These are phyloP conservation scores for Daldinia decipiens DNA, from an alignment of 495 filamentous ascomycete species.

Conservation along the genomic window DNA sequence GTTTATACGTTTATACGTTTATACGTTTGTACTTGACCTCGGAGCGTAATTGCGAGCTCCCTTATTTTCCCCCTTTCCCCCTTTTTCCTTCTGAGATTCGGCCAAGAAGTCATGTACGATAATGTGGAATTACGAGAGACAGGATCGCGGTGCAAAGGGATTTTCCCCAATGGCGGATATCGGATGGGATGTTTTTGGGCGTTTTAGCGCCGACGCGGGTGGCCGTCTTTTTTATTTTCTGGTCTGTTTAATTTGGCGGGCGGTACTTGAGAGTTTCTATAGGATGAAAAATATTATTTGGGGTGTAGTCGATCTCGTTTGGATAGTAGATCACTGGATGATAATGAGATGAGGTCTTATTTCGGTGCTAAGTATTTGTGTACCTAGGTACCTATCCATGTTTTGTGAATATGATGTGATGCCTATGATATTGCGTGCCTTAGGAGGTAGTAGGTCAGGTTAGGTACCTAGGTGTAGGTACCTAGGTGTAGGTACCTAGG, in stretches of 20 bases:
- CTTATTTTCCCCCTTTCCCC: no score
- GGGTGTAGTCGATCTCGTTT: conserved; percentile 24
- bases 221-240: conserved; percentile 21
- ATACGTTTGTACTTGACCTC: conserved; percentile 21
- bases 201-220: conserved; percentile 30
- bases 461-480: no score
- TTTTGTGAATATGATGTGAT: neutral
- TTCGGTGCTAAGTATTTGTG: no score
- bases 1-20: conserved; percentile 8
- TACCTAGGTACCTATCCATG: no score
- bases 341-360: neutral
- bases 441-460: no score
- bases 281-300: conserved; percentile 32
- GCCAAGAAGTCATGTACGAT: conserved; percentile 38
- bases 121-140: conserved; percentile 27
- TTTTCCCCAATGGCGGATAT: neutral
- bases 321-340: neutral
- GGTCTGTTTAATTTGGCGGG: conserved; percentile 16
- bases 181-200: conserved; percentile 20
- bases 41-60: conserved; percentile 8
- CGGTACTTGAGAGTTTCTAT: conserved; percentile 22
- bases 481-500: no score
- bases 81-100: conserved; percentile 1
- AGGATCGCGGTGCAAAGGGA: conserved; percentile 29
- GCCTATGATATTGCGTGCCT: neutral